A percentile compares a stretch with the other conserved stretches of the same genome.
Conservation (phyloP, 2,329 filamentous ascomycete genomes). For the Albophoma yamanashiensis region DNA sequence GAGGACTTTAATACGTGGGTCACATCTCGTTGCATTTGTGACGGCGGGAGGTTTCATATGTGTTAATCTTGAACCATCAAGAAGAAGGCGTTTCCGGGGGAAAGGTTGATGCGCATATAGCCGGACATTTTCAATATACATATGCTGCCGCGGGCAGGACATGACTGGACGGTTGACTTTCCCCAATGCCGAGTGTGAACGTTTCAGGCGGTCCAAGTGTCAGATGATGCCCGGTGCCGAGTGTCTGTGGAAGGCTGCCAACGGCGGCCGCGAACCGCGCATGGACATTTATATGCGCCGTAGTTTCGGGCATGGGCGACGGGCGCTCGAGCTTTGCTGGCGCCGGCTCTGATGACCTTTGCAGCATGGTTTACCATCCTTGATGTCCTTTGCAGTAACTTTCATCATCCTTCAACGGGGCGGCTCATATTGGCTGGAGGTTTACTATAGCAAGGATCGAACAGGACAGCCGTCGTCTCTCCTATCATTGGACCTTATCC, state of each 20-base stretch:
- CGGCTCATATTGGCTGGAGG: background rate
- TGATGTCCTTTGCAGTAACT: background rate
- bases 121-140: slow-evolving; percentile 2
- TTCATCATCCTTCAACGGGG: background rate
- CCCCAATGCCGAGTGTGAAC: background rate
- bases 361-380: too few species aligned
- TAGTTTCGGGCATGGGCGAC: background rate
- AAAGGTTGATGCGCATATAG: background rate
- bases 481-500: background rate
- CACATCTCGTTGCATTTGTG: background rate
- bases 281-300: too few species aligned
- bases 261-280: background rate
- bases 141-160: background rate
- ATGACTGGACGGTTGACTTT: background rate
- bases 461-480: background rate
- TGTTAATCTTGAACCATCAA: background rate
- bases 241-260: too few species aligned
- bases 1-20: background rate
- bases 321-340: background rate
- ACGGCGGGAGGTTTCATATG: background rate
- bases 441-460: too few species aligned
- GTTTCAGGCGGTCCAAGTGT: background rate
- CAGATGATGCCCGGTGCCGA: background rate
- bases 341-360: background rate
- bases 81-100: background rate